phyloP scores from a whole-genome alignment of 176 grass and related monocot genomes.

The Themeda triandra region DNA sequence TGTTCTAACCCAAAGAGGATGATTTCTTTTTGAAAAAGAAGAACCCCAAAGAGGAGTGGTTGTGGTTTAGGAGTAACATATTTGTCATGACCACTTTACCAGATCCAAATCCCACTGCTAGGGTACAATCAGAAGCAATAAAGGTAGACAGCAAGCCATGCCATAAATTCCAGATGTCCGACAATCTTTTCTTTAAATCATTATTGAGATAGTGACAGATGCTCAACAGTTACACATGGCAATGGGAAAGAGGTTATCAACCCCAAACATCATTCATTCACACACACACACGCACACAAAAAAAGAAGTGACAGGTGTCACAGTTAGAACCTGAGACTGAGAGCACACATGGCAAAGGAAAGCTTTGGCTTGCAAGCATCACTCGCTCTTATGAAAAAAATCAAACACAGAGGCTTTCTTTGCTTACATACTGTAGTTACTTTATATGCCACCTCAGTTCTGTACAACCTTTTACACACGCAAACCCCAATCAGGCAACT shows the following conservation, averaged over 20 bases:
- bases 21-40: neutral
- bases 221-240: neutral
- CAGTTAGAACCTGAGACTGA: constrained; percentile 3
- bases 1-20: neutral
- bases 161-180: neutral
- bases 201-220: neutral
- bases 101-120: constrained; percentile 12
- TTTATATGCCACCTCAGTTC: constrained; percentile 26
- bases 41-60: neutral
- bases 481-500: constrained; percentile 32
- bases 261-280: neutral
- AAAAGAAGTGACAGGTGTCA: neutral
- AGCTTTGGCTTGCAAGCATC: constrained; percentile 42
- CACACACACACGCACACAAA: no score
- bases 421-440: constrained; percentile 3
- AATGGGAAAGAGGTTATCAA: neutral
- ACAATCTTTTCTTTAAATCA: neutral
- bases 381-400: neutral
- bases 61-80: neutral
- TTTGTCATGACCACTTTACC: neutral
- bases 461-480: constrained; percentile 28
- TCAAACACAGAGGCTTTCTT: neutral
- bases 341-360: neutral
- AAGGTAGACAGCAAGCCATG: neutral
- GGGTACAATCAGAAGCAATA: neutral